Evolutionary conservation across 2,329 filamentous ascomycete species (phyloP).

Genomic region (Penicillium sp.): DNA sequence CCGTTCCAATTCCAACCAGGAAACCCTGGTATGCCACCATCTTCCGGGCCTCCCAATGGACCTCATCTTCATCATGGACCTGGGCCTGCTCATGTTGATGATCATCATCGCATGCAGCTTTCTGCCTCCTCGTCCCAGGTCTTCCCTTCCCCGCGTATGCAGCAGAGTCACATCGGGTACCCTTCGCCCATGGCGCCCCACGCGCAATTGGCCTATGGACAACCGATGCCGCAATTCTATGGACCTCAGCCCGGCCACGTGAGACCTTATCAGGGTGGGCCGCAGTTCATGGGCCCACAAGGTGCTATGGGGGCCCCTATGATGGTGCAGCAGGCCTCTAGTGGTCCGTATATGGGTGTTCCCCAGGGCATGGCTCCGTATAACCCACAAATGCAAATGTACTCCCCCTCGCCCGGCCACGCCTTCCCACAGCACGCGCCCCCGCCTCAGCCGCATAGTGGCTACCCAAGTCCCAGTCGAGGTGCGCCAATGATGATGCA

Average conservation of each 20-base stretch:
- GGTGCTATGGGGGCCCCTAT: slow-evolving; percentile 68
- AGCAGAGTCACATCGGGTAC: slow-evolving; percentile 63
- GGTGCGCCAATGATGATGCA: slow-evolving; percentile 90
- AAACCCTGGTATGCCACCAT: slow-evolving; percentile 59
- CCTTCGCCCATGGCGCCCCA: slow-evolving; percentile 62
- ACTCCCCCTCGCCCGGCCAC: slow-evolving; percentile 68
- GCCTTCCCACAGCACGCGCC: slow-evolving; percentile 53
- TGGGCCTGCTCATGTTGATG: slow-evolving; percentile 63
- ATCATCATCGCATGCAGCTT: slow-evolving; percentile 82
- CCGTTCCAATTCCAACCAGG: slow-evolving; percentile 76
- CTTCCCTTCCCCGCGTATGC: slow-evolving; percentile 75
- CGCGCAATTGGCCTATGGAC: slow-evolving; percentile 64
- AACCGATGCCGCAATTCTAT: slow-evolving; percentile 65
- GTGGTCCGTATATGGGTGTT: slow-evolving; percentile 62
- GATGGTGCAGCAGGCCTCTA: slow-evolving; percentile 72
- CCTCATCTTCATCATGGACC: slow-evolving; percentile 68
- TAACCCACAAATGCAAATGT: slow-evolving; percentile 73
- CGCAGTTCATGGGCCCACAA: slow-evolving; percentile 67
- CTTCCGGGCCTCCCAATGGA: slow-evolving; percentile 68
- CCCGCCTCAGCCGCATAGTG: slow-evolving; percentile 55
- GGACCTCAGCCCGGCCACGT: slow-evolving; percentile 65
- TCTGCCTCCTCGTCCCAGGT: slow-evolving; percentile 76
- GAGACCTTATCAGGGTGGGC: slow-evolving; percentile 64
- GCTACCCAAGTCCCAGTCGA: slow-evolving; percentile 83
- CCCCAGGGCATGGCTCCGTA: slow-evolving; percentile 65